These are phyloP conservation scores for Russula olivacea DNA, from an alignment of 768 basidiomycete species.

Conservation along the genomic window DNA sequence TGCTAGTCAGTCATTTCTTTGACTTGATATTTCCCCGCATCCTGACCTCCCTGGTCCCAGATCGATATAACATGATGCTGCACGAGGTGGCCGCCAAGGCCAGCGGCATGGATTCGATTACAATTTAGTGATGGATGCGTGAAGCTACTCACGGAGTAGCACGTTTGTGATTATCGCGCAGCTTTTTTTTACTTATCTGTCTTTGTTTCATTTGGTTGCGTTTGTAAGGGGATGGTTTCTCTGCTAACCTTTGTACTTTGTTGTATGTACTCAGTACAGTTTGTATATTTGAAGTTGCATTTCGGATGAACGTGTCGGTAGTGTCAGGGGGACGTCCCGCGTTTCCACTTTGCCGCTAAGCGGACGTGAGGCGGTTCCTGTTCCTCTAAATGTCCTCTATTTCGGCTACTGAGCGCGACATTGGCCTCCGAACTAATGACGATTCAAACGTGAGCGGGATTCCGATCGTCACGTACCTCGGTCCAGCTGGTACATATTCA, in stretches of 20 bases:
- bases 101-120: constrained; percentile 26
- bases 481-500: constrained; percentile 66
- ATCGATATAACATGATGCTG: constrained; percentile 54
- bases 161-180: neutral
- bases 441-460: neutral
- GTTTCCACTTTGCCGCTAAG: neutral
- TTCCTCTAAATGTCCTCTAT: neutral
- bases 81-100: constrained; percentile 34
- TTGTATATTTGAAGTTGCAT: neutral
- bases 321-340: neutral
- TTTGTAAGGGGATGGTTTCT: neutral
- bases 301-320: neutral
- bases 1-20: constrained; percentile 38
- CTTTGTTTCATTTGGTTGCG: neutral
- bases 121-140: neutral
- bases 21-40: neutral
- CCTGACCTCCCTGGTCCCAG: constrained; percentile 19
- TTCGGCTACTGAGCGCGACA: neutral
- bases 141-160: neutral
- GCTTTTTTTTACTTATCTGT: neutral
- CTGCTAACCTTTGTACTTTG: neutral
- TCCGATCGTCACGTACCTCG: constrained; percentile 47
- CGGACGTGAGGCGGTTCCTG: neutral
- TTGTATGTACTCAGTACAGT: neutral
- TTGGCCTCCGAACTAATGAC: neutral